A percentile compares a stretch with the other conserved stretches of the same genome.
Evolutionary conservation across 176 grass and related monocot species (phyloP).

Genomic region (Oryza officinalis): DNA sequence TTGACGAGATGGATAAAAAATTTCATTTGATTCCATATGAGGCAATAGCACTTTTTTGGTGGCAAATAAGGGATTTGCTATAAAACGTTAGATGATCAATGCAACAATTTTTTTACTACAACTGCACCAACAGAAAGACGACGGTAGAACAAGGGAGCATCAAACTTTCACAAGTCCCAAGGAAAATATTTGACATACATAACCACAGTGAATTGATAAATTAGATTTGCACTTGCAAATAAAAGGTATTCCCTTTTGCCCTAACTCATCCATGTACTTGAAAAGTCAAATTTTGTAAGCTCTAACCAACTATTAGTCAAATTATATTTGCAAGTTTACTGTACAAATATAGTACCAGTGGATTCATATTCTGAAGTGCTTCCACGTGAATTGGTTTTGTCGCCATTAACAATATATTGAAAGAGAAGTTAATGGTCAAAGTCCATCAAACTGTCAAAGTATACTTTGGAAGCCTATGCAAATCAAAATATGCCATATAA

Average conservation of each 20-base stretch:
- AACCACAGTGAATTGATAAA: not conserved
- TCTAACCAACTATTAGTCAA: not conserved
- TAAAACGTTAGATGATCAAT: not conserved
- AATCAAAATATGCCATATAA: not conserved
- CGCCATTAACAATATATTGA: not conserved
- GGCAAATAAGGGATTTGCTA: too few relatives aligned
- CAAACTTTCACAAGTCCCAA: not conserved
- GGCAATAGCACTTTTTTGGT: not conserved
- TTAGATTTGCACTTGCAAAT: not conserved
- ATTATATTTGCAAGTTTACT: not conserved
- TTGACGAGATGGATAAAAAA: not conserved
- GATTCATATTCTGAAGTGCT: not conserved
- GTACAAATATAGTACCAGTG: not conserved
- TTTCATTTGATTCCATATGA: not conserved
- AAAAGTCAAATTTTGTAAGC: not conserved
- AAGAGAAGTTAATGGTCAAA: not conserved
- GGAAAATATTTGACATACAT: not conserved
- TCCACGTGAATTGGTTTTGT: not conserved
- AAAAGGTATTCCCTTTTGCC: not conserved
- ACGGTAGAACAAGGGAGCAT: not conserved
- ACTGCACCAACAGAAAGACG: not conserved
- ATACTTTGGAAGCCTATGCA: not conserved
- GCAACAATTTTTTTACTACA: not conserved
- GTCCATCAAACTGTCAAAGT: not conserved
- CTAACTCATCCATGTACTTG: not conserved